Evolutionary conservation across 352 stramenopile species (phyloP), one percentile per base, ranked within the genome.

Genomic region (Globisporangium okanoganense): DNA sequence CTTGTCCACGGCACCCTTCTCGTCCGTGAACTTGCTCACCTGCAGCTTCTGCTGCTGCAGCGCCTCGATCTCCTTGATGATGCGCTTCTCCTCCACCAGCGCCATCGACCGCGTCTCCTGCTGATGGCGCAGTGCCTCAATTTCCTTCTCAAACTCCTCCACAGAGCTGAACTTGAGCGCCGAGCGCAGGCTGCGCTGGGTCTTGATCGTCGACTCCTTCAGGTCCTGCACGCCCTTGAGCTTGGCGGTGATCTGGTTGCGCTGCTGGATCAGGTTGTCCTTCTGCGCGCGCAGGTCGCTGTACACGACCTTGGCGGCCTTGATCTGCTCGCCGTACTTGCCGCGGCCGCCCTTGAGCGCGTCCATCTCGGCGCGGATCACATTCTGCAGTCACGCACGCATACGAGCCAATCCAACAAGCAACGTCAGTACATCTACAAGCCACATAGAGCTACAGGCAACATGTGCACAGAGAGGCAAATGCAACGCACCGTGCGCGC

Each of bases 101-200:
- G 84, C 92, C 96, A 99, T 99, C 63, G 92, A 98, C 44, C 83
- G 94, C 6, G 95, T 98, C 78, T 98, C 89, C 77, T 99, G 96
- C 64, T 86, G 81, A 63, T 85, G 70, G 62, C 96, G 80, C 33
- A 99, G 78, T 59, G 85, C 73, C 9, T 74, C 59, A 65, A 99
- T 98, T 66, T 96, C 87, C 44, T 85, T 77, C 7, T 98, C 92
- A 59, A 97, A 98, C 27, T 98, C 94, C 43, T 87, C 85, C 22
- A 90, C 73, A 5, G 72, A 93, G 51, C 73, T 85, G 65, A 95
- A 98, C 65, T 94, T 96, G 54, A 98, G 78, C 22, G 73, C 79
- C 35, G 73, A 61, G 47, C 82, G 83, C 41, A 81, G 56, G 24
- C 65, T 81, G 51, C 78, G 78, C 64, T 94, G 83, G 24, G 72